Base-by-base conservation (phyloP, 2,329 filamentous ascomycete species). In the Trichoderma koningii region DNA sequence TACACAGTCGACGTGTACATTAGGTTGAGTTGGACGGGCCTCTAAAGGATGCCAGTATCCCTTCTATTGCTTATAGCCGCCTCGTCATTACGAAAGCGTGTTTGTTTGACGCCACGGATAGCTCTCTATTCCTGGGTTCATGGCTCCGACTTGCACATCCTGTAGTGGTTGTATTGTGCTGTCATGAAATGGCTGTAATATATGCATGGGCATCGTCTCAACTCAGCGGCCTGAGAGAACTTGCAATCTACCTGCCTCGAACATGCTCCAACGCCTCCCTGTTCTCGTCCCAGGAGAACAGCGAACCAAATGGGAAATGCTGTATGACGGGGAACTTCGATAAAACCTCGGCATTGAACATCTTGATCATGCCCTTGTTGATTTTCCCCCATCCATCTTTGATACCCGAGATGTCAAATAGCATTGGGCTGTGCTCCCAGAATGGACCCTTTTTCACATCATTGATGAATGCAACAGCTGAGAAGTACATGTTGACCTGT, bases 301-400 rank as follows among this genome's bases (percentile, higher is more conserved):
- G 79, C 6, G 88, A 89, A 28, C 91, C 91, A 70, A 95, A 94
- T 3, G 84, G 86, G 70, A 95, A 98, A 77, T 99, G 95, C 77
- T 99, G 95, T n/a, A 99, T 92, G 3, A 99, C 95, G 3, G 95
- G 95, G 73, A 97, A 97, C 76, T 99, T 99, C 45, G 91, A 92
- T 15, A 99, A 82, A 3, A 99, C 95, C 79, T 99, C 95, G 19
- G 92, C 95, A 70, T 96, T 93, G 80, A 94, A 99, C 95, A 99
- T 99, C 78, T 98, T 99, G 72, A 99, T 87, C 95, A 99, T 98
- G 59, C 95, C 95, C 88, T 93, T 93, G 78, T 99, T 98, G 73
- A 99, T 97, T 81, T 99, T 99, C 42, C 91, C 95, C 95, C 95
- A 99, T n/a, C 95, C 91, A 64, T 89, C 89, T 70, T 87, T 87